phyloP scores from a whole-genome alignment of 768 basidiomycete species.

The Auricularia sp. region DNA sequence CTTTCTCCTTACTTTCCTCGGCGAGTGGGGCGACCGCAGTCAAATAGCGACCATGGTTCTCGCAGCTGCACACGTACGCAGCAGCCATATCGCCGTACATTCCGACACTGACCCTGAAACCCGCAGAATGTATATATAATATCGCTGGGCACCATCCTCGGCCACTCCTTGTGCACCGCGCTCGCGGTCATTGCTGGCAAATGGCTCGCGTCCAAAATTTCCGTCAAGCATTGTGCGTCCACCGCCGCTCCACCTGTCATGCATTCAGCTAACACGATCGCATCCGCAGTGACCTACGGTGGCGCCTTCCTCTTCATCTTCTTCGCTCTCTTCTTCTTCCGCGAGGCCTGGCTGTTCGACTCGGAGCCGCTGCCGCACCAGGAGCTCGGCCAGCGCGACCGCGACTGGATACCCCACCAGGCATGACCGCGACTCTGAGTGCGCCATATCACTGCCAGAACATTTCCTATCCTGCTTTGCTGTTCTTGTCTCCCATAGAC shows the following conservation, averaged over 20 bases:
- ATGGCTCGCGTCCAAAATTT: constrained; percentile 87
- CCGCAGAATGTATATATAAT: constrained; percentile 84
- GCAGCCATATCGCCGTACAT: not conserved
- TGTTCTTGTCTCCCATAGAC: no score
- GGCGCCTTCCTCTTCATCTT: constrained; percentile 77
- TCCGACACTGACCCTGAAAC: constrained; percentile 1
- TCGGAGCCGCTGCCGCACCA: not conserved
- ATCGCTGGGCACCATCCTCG: constrained; percentile 79
- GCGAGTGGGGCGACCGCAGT: constrained; percentile 97
- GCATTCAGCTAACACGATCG: not conserved
- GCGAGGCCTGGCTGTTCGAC: constrained; percentile 38
- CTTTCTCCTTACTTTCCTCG: constrained; percentile 92
- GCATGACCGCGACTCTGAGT: no score
- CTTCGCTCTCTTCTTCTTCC: constrained; percentile 72
- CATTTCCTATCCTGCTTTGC: no score
- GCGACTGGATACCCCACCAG: not conserved
- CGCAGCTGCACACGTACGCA: constrained; percentile 82
- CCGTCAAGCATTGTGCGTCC: constrained; percentile 80
- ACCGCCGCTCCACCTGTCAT: not conserved
- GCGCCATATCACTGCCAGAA: no score
- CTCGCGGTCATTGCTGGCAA: constrained; percentile 91
- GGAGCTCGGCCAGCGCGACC: not conserved
- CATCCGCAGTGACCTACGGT: constrained; percentile 59
- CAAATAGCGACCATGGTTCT: constrained; percentile 96
- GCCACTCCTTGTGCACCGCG: constrained; percentile 79